Percentiles rank a stretch among this genome's conserved stretches.
phyloP scores from a whole-genome alignment of 768 basidiomycete genomes.

The Coprinellus aureogranulatus region DNA sequence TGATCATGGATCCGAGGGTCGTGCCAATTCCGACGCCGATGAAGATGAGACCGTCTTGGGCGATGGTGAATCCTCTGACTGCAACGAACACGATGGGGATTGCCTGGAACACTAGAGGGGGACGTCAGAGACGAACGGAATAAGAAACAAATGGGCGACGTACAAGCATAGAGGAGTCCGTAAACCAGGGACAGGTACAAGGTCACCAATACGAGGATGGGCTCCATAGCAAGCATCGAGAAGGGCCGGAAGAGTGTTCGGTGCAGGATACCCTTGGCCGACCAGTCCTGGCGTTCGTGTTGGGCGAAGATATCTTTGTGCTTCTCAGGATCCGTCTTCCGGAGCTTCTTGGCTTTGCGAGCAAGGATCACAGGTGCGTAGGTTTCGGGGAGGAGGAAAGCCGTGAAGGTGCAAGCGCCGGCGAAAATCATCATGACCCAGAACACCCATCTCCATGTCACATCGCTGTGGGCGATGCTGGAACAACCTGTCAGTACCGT shows the following conservation, averaged over 20 bases:
- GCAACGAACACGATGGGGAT: slow-evolving; percentile 48
- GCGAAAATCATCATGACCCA: slow-evolving; percentile 71
- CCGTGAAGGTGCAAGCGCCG: slow-evolving; percentile 44
- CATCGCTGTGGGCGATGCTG: slow-evolving; percentile 47
- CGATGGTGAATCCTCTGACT: slow-evolving; percentile 36
- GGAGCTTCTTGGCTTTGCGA: slow-evolving; percentile 46
- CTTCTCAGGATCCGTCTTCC: slow-evolving; percentile 46
- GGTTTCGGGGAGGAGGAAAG: slow-evolving; percentile 61
- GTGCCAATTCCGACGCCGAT: slow-evolving; percentile 15
- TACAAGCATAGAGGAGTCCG: slow-evolving; percentile 57
- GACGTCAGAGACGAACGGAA: not conserved
- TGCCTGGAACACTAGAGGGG: slow-evolving; percentile 49
- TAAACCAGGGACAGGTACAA: slow-evolving; percentile 63
- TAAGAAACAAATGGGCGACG: slow-evolving; percentile 18
- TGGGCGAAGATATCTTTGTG: slow-evolving; percentile 50
- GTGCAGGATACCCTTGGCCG: slow-evolving; percentile 44
- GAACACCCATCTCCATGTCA: slow-evolving; percentile 66
- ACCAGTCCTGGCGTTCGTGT: slow-evolving; percentile 60
- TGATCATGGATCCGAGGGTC: slow-evolving; percentile 30
- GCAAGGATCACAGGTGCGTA: slow-evolving; percentile 61
- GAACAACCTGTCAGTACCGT: not conserved
- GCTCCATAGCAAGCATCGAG: slow-evolving; percentile 59
- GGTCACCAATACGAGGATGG: slow-evolving; percentile 60
- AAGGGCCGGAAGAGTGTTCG: slow-evolving; percentile 61
- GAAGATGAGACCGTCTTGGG: slow-evolving; percentile 48